Conservation (phyloP, 192 early-diverging fungal genomes). For the Chytriomyces sp. region DNA sequence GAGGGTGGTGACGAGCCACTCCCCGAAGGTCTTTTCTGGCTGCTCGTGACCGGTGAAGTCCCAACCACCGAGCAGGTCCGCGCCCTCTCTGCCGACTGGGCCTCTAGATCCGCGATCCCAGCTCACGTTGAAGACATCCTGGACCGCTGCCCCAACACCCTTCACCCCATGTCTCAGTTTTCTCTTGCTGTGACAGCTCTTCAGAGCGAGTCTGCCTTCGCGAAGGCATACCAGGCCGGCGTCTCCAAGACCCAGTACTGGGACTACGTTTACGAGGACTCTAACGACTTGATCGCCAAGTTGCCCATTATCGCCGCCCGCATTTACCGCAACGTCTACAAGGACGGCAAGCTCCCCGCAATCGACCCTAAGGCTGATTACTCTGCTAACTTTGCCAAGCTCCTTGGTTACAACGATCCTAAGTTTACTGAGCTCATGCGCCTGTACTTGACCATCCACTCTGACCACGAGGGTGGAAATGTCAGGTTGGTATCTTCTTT, state of each 20-base stretch:
- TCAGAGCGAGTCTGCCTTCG: constrained; percentile 94
- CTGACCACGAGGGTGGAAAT: constrained; percentile 99
- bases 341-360: constrained; percentile 89
- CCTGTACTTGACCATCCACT: constrained; percentile 99
- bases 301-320: constrained; percentile 93
- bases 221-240: constrained; percentile 93
- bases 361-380: constrained; percentile 90
- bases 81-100: constrained; percentile 92
- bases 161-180: constrained; percentile 99
- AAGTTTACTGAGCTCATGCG: constrained; percentile 98
- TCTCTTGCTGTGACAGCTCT: constrained; percentile 95
- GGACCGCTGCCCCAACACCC: constrained; percentile 96
- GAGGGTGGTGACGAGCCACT: constrained; percentile 88
- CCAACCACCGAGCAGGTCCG: constrained; percentile 91
- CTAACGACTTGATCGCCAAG: constrained; percentile 98
- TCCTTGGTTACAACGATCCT: constrained; percentile 88
- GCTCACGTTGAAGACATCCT: constrained; percentile 95
- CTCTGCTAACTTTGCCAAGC: constrained; percentile 91
- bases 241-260: constrained; percentile 96
- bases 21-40: constrained; percentile 99
- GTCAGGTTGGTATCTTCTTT: constrained; percentile 59
- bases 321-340: constrained; percentile 99
- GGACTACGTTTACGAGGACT: constrained; percentile 94
- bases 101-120: constrained; percentile 89
- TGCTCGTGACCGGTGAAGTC: constrained; percentile 95